Evolutionary conservation across 2,329 filamentous ascomycete species (phyloP).

Genomic region (Hymenotorrendiella dingleyae): DNA sequence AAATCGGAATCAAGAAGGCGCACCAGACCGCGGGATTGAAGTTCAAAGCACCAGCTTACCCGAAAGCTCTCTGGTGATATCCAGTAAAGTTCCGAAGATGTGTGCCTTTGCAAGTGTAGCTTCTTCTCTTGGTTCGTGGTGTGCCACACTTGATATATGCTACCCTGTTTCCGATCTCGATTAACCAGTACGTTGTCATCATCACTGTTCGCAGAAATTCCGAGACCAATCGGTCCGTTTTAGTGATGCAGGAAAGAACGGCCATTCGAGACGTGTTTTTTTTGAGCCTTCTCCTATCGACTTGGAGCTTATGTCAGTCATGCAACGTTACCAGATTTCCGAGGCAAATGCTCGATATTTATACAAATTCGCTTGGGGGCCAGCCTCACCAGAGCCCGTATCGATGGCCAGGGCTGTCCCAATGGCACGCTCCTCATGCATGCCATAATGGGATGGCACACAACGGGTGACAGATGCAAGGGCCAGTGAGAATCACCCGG

Average conservation of each 20-base stretch:
- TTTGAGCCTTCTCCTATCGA: background rate
- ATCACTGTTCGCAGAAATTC: no score
- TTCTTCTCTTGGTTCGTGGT: slow-evolving; percentile 3
- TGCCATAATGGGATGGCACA: slow-evolving; percentile 7
- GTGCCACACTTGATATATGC: slow-evolving; percentile 9
- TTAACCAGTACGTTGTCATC: background rate
- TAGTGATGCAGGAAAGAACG: background rate
- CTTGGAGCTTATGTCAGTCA: background rate
- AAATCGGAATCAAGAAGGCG: no score
- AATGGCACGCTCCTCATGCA: slow-evolving; percentile 9
- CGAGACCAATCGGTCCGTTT: slow-evolving; percentile 9
- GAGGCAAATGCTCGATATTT: background rate
- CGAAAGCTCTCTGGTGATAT: no score
- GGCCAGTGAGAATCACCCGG: slow-evolving; percentile 3
- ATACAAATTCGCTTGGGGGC: slow-evolving; percentile 4
- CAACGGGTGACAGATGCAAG: slow-evolving; percentile 11
- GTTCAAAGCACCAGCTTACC: no score
- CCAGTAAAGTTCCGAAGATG: slow-evolving; percentile 1
- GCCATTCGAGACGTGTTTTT: background rate
- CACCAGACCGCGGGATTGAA: no score
- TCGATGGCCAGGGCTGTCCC: no score
- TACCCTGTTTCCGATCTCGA: background rate
- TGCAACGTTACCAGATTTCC: slow-evolving; percentile 3
- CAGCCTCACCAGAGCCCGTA: slow-evolving; percentile 1
- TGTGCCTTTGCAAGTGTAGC: slow-evolving; percentile 6